These are phyloP conservation scores for Colletotrichum musae DNA, from an alignment of 2,329 filamentous ascomycete species.

Conservation along the genomic window DNA sequence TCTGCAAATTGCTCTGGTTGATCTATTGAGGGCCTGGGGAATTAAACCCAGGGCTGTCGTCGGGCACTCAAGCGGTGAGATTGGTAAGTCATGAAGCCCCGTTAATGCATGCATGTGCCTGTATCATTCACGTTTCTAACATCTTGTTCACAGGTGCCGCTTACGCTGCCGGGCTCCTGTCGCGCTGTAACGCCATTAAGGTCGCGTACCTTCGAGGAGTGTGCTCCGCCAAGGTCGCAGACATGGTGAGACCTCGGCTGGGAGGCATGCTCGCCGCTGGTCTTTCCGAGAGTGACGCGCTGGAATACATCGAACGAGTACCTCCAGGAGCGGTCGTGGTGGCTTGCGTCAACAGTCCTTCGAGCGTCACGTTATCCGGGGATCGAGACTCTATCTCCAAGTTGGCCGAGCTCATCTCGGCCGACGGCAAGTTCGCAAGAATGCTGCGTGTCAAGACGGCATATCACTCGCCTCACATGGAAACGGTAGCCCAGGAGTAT, in stretches of 20 bases:
- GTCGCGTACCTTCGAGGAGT: constrained; percentile 51
- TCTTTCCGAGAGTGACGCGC: constrained; percentile 40
- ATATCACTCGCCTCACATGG: constrained; percentile 53
- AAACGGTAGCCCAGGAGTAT: constrained; percentile 53
- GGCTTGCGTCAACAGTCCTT: constrained; percentile 56
- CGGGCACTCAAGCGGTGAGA: constrained; percentile 30
- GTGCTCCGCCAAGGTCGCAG: constrained; percentile 17
- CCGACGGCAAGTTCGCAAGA: constrained; percentile 42
- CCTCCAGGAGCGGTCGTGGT: constrained; percentile 45
- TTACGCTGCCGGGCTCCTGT: constrained; percentile 54
- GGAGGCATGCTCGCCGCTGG: constrained; percentile 52
- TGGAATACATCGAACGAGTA: constrained; percentile 15
- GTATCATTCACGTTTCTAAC: background rate
- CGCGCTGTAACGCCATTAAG: constrained; percentile 47
- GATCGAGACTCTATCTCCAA: constrained; percentile 40
- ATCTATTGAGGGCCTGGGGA: constrained; percentile 59
- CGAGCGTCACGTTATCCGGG: constrained; percentile 50
- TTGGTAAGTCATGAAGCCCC: background rate
- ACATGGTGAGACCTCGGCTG: constrained; percentile 5
- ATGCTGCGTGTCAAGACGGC: constrained; percentile 38
- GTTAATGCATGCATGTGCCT: no score
- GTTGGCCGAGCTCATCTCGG: constrained; percentile 43
- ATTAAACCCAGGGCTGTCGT: constrained; percentile 45
- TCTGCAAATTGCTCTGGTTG: constrained; percentile 62
- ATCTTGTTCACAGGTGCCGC: constrained; percentile 50